Percentiles rank a stretch among this genome's conserved stretches.
phyloP scores from a whole-genome alignment of 2,329 filamentous ascomycete genomes.

The Fulvia fulva region DNA sequence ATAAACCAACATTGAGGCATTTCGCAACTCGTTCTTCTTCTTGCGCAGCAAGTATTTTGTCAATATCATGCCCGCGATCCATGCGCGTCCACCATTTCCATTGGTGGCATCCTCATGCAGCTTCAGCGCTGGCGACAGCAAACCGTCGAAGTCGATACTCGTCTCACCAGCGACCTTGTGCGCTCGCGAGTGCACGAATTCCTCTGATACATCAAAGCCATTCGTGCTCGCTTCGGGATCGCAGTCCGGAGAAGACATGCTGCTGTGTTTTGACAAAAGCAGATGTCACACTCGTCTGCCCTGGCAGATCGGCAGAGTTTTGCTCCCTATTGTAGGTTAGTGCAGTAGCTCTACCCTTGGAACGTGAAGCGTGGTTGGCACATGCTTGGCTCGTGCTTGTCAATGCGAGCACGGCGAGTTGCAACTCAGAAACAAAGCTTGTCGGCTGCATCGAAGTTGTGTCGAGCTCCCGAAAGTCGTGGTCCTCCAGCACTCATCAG shows the following conservation, averaged over 20 bases:
- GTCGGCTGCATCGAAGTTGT: background rate
- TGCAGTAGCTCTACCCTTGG: background rate
- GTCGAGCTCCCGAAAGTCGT: background rate
- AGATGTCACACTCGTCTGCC: background rate
- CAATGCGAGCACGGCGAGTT: background rate
- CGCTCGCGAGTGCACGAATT: slow-evolving; percentile 52
- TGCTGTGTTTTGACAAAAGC: background rate
- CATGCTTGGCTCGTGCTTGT: slow-evolving; percentile 5
- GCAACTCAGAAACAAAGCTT: background rate
- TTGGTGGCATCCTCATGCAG: slow-evolving; percentile 81
- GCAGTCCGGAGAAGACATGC: slow-evolving; percentile 9
- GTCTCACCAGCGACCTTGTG: slow-evolving; percentile 52
- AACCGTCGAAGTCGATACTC: slow-evolving; percentile 63
- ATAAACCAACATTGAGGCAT: slow-evolving; percentile 66
- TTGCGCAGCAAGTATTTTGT: slow-evolving; percentile 79
- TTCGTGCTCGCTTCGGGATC: slow-evolving; percentile 9
- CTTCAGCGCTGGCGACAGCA: slow-evolving; percentile 64
- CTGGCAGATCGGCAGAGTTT: slow-evolving; percentile 4
- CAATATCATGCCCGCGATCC: slow-evolving; percentile 89
- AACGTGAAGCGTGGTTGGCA: background rate
- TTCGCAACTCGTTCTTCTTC: slow-evolving; percentile 58
- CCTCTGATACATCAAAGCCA: slow-evolving; percentile 47
- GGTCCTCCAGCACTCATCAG: background rate
- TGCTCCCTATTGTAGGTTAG: background rate
- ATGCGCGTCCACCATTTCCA: slow-evolving; percentile 89